These are phyloP conservation scores for Phytophthora boehmeriae DNA, from an alignment of 352 stramenopile genomes.

Conservation along the genomic window DNA sequence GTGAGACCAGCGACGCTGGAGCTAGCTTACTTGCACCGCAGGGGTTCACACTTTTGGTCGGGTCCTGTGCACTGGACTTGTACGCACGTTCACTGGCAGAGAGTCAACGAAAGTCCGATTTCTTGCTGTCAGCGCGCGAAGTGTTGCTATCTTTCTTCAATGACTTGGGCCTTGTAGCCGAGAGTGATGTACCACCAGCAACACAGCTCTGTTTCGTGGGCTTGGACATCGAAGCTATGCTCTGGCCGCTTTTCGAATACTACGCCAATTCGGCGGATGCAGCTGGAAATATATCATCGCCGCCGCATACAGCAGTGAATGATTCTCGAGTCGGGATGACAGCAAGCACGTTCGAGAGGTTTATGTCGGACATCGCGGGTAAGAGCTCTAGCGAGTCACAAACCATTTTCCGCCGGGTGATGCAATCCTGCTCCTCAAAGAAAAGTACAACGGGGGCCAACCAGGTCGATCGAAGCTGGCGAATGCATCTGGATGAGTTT, in stretches of 20 bases:
- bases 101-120: constrained; percentile 21
- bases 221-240: constrained; percentile 65
- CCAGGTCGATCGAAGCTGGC: constrained; percentile 15
- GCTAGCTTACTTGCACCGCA: constrained; percentile 46
- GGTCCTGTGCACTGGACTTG: constrained; percentile 64
- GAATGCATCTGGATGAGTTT: constrained; percentile 73
- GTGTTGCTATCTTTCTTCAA: constrained; percentile 73
- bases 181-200: constrained; percentile 47
- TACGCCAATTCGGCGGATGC: constrained; percentile 43
- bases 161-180: constrained; percentile 55
- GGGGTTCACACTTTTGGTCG: constrained; percentile 63
- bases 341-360: constrained; percentile 50
- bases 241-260: constrained; percentile 87
- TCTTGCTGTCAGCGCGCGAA: constrained; percentile 64
- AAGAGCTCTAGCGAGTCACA: constrained; percentile 27
- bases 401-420: constrained; percentile 55
- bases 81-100: constrained; percentile 38
- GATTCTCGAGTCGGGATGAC: constrained; percentile 58
- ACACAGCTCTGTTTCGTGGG: constrained; percentile 66
- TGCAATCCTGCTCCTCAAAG: constrained; percentile 5
- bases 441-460: too few relatives aligned
- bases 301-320: constrained; percentile 11
- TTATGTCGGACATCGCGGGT: constrained; percentile 73
- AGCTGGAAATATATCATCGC: neutral
- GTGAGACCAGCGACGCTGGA: constrained; percentile 18